Percentiles rank a stretch among this genome's conserved stretches.
Evolutionary conservation across 2,329 filamentous ascomycete species (phyloP).

Genomic region (Trichoderma koningii): DNA sequence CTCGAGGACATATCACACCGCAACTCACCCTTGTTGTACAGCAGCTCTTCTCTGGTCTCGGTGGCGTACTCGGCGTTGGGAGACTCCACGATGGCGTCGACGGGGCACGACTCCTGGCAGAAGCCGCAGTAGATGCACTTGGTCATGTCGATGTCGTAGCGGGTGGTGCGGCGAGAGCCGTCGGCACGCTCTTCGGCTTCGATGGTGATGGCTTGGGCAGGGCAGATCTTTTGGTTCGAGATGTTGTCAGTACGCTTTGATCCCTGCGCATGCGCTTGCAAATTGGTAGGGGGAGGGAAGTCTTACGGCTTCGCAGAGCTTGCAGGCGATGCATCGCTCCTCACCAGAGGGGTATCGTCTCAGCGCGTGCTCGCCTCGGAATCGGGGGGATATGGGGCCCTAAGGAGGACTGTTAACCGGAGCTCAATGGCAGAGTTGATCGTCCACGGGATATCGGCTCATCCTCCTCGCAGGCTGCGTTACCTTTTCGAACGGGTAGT

Average conservation of each 20-base stretch:
- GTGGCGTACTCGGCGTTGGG: slow-evolving; percentile 66
- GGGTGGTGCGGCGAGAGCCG: slow-evolving; percentile 89
- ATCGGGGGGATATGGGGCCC: slow-evolving; percentile 95
- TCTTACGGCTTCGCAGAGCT: slow-evolving; percentile 87
- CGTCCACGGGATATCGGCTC: slow-evolving; percentile 2
- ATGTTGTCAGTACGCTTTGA: neutral
- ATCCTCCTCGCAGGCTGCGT: slow-evolving; percentile 30
- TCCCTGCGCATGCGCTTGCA: neutral
- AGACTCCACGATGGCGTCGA: slow-evolving; percentile 79
- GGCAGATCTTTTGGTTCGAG: slow-evolving; percentile 67
- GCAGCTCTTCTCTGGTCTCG: slow-evolving; percentile 80
- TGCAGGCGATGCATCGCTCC: slow-evolving; percentile 99
- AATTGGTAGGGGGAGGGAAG: neutral
- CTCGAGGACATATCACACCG: neutral
- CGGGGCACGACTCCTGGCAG: slow-evolving; percentile 98
- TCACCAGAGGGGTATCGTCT: slow-evolving; percentile 96
- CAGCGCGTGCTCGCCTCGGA: slow-evolving; percentile 96
- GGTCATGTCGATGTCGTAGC: slow-evolving; percentile 99
- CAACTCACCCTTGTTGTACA: slow-evolving; percentile 83
- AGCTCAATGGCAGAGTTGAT: slow-evolving; percentile 3
- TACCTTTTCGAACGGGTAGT: slow-evolving; percentile 96
- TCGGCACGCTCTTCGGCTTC: slow-evolving; percentile 98
- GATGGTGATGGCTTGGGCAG: slow-evolving; percentile 97
- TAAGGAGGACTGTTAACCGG: slow-evolving; percentile 37
- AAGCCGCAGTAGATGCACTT: slow-evolving; percentile 99